Evolutionary conservation across 441 rosid genomes (phyloP), one percentile per base, ranked within the genome.

Genomic region (Geranium incanum): DNA sequence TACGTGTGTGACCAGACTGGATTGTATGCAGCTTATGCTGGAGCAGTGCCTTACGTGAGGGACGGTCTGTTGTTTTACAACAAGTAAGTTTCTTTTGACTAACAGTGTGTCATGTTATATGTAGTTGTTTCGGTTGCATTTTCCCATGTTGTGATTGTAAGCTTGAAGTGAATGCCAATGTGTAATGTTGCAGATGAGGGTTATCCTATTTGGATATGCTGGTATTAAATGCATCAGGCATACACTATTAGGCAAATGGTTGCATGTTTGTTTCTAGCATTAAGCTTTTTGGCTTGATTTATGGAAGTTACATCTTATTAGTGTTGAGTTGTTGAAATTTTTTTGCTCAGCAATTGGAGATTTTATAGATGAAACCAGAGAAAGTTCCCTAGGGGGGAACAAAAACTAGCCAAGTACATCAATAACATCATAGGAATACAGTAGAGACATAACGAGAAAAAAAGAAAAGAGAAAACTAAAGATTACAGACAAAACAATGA

Each of bases 41-140:
- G 83, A 74, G 75, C 78, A 9, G 79, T 78, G 72, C 87, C 97
- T 76, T 95, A 89, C 83, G 82, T 80, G 43, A 92, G 90, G 83
- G 99, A 95, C 67, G 97, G 99, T 43, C 77, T 95, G 68, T 64
- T 95, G 74, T 90, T 95, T 75, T 95, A 87, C 79, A 90, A 92
- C 87, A 95, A 95, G 99, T 92, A 84, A 79, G 94, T 3, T 69
- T 15, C 9, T 41, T 71, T 70, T 48, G 6, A 64, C 19, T 33
- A 1, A 64, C 8, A 50, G 6, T 57, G 68, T 63, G 1, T 37
- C 45, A 4, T 43, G 50, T 36, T 36, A 38, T 11, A 48, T 45
- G 28, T 37, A 33, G 12, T 43, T 18, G 38, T 28, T 45, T 8
- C 23, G 64, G 67, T 67, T 74, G 38, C 41, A 11, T 19, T 69